Conservation (phyloP, 2,329 filamentous ascomycete species). For the Phoma sp. region DNA sequence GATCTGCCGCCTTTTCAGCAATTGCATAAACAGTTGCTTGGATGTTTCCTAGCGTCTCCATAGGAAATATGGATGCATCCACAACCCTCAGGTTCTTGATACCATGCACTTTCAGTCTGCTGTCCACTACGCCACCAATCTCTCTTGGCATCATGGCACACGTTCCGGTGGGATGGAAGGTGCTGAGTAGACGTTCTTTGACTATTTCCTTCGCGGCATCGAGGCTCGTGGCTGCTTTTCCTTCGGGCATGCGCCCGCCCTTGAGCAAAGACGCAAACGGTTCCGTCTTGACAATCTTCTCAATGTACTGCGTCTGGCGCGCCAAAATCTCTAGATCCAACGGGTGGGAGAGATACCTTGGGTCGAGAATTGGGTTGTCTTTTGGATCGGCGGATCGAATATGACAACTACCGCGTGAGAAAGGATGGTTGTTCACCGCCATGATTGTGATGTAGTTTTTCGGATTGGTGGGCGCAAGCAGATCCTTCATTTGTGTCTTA, state of each 20-base stretch:
- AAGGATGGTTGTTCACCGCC: conserved; percentile 38
- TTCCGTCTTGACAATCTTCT: conserved; percentile 36
- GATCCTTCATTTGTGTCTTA: conserved; percentile 12
- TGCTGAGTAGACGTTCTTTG: conserved; percentile 2
- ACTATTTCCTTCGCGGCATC: conserved; percentile 6
- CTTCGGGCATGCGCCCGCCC: conserved; percentile 10
- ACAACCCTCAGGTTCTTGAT: conserved; percentile 11
- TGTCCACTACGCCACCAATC: conserved; percentile 13
- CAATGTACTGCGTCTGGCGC: conserved; percentile 38
- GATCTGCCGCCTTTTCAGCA: conserved; percentile 29
- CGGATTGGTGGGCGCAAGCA: conserved; percentile 21
- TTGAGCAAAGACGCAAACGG: conserved; percentile 36
- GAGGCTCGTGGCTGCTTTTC: background rate
- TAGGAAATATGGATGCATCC: conserved; percentile 9
- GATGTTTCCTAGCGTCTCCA: conserved; percentile 7
- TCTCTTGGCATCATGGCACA: conserved; percentile 10
- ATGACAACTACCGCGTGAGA: conserved; percentile 51
- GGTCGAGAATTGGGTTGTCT: conserved; percentile 48
- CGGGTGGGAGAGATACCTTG: conserved; percentile 51
- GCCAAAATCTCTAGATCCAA: conserved; percentile 51
- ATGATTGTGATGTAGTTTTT: conserved; percentile 37
- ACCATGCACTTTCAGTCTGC: conserved; percentile 6
- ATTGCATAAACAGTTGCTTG: conserved; percentile 27
- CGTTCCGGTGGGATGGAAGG: conserved; percentile 4
- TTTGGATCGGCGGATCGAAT: conserved; percentile 44